Conservation (phyloP, 257 asterid species). For the Paulownia fortunei region DNA sequence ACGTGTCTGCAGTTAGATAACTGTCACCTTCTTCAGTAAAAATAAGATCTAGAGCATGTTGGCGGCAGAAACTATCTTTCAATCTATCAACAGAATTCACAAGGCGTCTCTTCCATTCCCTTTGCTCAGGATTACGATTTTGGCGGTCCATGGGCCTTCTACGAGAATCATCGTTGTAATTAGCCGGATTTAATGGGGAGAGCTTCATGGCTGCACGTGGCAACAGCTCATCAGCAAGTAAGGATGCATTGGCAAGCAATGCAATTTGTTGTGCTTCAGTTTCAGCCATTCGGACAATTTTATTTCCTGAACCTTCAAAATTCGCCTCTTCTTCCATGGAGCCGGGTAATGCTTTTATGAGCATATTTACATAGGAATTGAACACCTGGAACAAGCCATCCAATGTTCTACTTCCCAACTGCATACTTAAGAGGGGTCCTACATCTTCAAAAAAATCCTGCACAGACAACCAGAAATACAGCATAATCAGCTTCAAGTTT, state of each 20-base stretch:
- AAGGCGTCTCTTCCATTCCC: conserved; percentile 97
- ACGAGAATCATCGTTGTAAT: conserved; percentile 73
- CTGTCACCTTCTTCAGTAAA: conserved; percentile 97
- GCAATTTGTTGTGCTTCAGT: conserved; percentile 97
- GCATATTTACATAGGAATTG: conserved; percentile 78
- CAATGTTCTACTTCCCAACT: conserved; percentile 85
- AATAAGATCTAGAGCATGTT: conserved; percentile 94
- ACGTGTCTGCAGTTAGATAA: conserved; percentile 83
- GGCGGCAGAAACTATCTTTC: conserved; percentile 98
- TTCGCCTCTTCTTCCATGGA: conserved; percentile 90
- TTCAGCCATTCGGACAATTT: conserved; percentile 95
- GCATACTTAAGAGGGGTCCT: conserved; percentile 94
- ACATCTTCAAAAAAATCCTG: conserved; percentile 99
- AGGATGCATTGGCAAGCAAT: conserved; percentile 96
- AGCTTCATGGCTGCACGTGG: conserved; percentile 99
- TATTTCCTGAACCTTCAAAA: conserved; percentile 78
- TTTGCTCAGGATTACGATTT: conserved; percentile 93
- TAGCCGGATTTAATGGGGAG: conserved; percentile 61
- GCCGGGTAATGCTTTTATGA: conserved; percentile 93
- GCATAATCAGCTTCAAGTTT: conserved; percentile 27
- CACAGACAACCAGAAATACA: conserved; percentile 28
- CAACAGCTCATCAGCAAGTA: conserved; percentile 90
- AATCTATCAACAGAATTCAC: conserved; percentile 78
- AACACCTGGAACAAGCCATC: conserved; percentile 97
- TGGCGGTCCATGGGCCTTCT: conserved; percentile 86